Evolutionary conservation across 2,329 filamentous ascomycete genomes (phyloP).

Genomic region (Xylariales sp.): DNA sequence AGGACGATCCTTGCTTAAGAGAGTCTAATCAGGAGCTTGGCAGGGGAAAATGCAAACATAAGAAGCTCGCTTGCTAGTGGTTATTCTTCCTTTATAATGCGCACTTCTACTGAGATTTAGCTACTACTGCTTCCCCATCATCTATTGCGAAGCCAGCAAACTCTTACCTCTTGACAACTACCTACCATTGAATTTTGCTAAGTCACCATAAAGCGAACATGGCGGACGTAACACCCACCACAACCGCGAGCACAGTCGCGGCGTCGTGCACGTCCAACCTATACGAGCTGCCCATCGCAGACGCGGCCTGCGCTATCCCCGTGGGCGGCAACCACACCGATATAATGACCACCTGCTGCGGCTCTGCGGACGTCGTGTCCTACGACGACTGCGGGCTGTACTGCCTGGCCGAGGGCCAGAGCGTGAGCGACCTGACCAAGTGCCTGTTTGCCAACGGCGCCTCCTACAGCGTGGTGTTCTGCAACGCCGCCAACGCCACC

Average conservation of each 20-base stretch:
- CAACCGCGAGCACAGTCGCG: conserved; percentile 14
- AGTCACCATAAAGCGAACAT: no score
- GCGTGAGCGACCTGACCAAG: conserved; percentile 24
- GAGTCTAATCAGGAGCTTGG: no score
- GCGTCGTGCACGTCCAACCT: conserved; percentile 20
- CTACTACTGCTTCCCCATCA: no score
- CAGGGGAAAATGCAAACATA: no score
- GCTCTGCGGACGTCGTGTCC: conserved; percentile 39
- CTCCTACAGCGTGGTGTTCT: conserved; percentile 35
- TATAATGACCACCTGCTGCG: conserved; percentile 41
- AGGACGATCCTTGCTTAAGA: no score
- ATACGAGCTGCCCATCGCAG: conserved; percentile 37
- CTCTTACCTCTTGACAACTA: no score
- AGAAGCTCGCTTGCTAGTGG: no score
- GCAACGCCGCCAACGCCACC: conserved; percentile 30
- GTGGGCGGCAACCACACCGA: conserved; percentile 33
- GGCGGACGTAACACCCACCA: no score
- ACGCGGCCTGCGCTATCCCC: conserved; percentile 39
- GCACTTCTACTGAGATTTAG: no score
- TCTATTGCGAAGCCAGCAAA: no score
- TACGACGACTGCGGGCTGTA: conserved; percentile 44
- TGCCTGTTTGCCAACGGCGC: conserved; percentile 37
- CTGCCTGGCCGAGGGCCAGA: conserved; percentile 40
- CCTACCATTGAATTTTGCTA: no score
- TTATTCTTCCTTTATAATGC: no score